Conservation (phyloP, 768 basidiomycete genomes). For the Pleurotus djamor region DNA sequence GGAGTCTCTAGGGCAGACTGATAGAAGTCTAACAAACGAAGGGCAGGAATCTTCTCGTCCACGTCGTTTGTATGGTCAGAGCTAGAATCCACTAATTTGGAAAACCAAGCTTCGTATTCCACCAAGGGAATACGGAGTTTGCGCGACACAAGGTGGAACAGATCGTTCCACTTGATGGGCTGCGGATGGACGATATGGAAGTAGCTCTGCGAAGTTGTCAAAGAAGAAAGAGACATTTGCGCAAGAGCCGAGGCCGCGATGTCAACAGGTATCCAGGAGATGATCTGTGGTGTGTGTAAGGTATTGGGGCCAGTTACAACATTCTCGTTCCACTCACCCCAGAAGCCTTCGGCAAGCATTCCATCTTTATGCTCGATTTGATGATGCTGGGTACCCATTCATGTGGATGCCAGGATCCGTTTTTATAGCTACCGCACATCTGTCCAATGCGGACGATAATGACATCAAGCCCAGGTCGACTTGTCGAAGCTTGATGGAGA, state of each 20-base stretch:
- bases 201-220: background rate
- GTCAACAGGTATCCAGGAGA: slow-evolving; percentile 30
- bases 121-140: slow-evolving; percentile 24
- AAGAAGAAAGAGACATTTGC: slow-evolving; percentile 13
- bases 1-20: slow-evolving; percentile 12
- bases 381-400: slow-evolving; percentile 45
- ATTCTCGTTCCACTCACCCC: background rate
- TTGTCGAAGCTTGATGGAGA: slow-evolving; percentile 11
- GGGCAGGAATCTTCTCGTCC: slow-evolving; percentile 18
- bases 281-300: slow-evolving; percentile 6
- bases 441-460: slow-evolving; percentile 42
- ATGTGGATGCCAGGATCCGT: slow-evolving; percentile 37
- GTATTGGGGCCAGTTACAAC: background rate
- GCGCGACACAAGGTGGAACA: slow-evolving; percentile 17
- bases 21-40: slow-evolving; percentile 26
- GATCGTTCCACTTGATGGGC: slow-evolving; percentile 17
- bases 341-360: slow-evolving; percentile 25
- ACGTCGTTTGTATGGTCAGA: slow-evolving; percentile 5
- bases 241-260: slow-evolving; percentile 22
- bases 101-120: slow-evolving; percentile 26
- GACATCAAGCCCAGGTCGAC: slow-evolving; percentile 20
- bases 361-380: slow-evolving; percentile 21
- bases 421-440: slow-evolving; percentile 33
- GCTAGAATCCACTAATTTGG: slow-evolving; percentile 15
- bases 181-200: slow-evolving; percentile 25